Evolutionary conservation across 768 basidiomycete genomes (phyloP).

Genomic region (Trichaptum fuscoviolaceum): DNA sequence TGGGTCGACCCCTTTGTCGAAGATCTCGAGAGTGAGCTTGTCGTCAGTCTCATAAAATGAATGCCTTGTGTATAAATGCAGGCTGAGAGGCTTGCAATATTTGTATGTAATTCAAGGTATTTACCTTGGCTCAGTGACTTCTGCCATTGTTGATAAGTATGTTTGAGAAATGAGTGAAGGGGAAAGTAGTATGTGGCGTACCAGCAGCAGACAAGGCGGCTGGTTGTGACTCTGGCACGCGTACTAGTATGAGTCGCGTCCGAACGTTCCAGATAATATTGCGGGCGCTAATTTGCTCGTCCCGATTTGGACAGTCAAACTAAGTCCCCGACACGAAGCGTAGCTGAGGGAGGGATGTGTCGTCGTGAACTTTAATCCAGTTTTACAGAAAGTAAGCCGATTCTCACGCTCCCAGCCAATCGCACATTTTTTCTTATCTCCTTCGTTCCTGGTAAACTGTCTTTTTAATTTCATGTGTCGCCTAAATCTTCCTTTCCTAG

Average conservation of each 20-base stretch:
- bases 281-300: background rate
- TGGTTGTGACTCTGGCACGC: no score
- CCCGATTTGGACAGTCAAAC: background rate
- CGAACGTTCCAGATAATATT: background rate
- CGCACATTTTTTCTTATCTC: no score
- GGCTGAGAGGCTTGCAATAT: background rate
- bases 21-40: conserved; percentile 63
- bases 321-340: no score
- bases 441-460: no score
- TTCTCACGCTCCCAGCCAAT: no score
- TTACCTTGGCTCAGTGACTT: background rate
- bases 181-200: background rate
- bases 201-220: background rate
- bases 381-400: no score
- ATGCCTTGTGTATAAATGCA: conserved; percentile 41
- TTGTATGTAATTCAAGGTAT: background rate
- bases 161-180: background rate
- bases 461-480: no score
- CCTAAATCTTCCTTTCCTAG: no score
- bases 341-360: no score
- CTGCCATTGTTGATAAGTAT: background rate
- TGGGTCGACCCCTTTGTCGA: conserved; percentile 72
- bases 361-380: no score
- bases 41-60: conserved; percentile 90
- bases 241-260: background rate